phyloP scores from a whole-genome alignment of 495 filamentous ascomycete species.

The Penicillium ucsense region DNA sequence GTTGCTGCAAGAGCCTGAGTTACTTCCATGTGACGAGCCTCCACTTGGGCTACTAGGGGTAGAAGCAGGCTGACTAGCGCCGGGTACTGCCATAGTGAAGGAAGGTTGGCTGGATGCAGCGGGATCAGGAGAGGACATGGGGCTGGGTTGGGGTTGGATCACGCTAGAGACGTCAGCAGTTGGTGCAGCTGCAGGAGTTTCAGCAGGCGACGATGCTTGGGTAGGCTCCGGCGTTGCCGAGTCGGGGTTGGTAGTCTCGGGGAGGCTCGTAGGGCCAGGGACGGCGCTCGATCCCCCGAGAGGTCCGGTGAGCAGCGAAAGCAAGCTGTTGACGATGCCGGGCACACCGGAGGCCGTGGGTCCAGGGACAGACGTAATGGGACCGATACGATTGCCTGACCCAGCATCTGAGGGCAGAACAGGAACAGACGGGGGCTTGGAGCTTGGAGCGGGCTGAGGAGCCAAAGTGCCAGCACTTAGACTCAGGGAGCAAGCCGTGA shows the following conservation, averaged over 20 bases:
- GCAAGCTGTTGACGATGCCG: constrained; percentile 7
- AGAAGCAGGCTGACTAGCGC: background rate
- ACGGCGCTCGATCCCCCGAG: constrained; percentile 1
- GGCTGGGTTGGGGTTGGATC: too few relatives aligned
- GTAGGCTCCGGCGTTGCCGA: too few relatives aligned
- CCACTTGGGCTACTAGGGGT: too few relatives aligned
- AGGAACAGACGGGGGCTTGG: constrained; percentile 1
- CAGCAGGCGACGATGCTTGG: too few relatives aligned
- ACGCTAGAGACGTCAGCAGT: too few relatives aligned
- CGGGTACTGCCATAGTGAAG: too few relatives aligned
- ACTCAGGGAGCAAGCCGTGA: constrained; percentile 8
- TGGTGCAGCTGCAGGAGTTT: too few relatives aligned
- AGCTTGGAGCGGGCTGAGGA: constrained; percentile 2
- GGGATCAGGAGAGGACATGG: too few relatives aligned
- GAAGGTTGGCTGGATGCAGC: too few relatives aligned
- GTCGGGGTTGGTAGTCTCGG: background rate
- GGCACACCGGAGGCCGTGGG: constrained; percentile 3
- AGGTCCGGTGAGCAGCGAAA: constrained; percentile 6
- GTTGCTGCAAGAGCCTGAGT: background rate
- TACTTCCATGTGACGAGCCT: too few relatives aligned
- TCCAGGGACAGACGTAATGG: background rate
- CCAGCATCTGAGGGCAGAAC: constrained; percentile 3
- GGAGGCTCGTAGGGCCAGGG: constrained; percentile 1
- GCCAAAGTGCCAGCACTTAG: constrained; percentile 2
- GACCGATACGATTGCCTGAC: background rate